phyloP scores from a whole-genome alignment of 2,329 filamentous ascomycete species.

The Talaromyces sp. region DNA sequence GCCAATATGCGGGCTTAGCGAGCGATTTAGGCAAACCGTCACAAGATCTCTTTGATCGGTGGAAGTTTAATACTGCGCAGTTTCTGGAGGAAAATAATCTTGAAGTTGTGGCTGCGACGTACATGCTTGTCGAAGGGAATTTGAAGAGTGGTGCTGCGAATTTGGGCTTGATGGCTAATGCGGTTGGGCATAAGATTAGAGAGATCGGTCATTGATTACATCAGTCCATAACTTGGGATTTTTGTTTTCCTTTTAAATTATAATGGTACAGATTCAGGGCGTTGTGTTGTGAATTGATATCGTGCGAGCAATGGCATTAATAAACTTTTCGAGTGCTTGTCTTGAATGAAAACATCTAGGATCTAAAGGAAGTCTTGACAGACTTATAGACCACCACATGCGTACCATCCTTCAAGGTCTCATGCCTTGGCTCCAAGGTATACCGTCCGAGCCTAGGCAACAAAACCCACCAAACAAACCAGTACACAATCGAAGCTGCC shows the following conservation, averaged over 20 bases:
- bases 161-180: constrained; percentile 13
- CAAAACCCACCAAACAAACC: constrained; percentile 37
- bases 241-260: too few relatives aligned
- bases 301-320: not conserved
- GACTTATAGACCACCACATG: constrained; percentile 23
- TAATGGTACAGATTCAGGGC: not conserved
- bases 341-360: not conserved
- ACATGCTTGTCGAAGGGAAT: constrained; percentile 19
- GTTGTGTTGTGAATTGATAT: not conserved
- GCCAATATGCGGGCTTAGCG: constrained; percentile 4
- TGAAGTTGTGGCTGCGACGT: constrained; percentile 17
- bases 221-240: not conserved
- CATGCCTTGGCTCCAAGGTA: constrained; percentile 20
- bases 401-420: constrained; percentile 22
- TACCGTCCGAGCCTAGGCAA: constrained; percentile 22
- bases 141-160: constrained; percentile 15
- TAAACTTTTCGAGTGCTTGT: not conserved
- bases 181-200: constrained; percentile 17
- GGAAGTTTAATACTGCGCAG: constrained; percentile 16
- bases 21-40: constrained; percentile 16
- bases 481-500: constrained; percentile 46
- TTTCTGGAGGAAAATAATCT: constrained; percentile 16
- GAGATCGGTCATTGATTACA: constrained; percentile 6
- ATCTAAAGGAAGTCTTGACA: constrained; percentile 5
- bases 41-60: constrained; percentile 18